A percentile compares a stretch with the other conserved stretches of the same genome.
Conservation (phyloP, 1,284 basidiomycete species). For the Microbotryum violaceum region DNA sequence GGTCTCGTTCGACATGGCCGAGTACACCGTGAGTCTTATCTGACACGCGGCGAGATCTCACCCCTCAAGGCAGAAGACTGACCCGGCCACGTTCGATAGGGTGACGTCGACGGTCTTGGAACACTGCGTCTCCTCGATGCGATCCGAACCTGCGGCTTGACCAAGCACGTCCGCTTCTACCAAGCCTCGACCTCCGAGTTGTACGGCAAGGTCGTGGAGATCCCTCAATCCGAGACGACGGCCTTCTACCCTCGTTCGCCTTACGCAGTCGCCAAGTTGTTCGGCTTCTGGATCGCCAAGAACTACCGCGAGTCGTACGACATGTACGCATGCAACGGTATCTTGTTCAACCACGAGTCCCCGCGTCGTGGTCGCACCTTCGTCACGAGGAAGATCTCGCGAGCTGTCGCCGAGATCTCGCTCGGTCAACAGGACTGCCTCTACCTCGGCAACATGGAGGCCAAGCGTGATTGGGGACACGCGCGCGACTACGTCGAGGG, state of each 20-base stretch:
- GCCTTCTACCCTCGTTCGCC: conserved; percentile 89
- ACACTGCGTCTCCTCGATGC: conserved; percentile 86
- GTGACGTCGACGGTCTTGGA: conserved; percentile 82
- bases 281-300: conserved; percentile 57
- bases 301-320: conserved; percentile 88
- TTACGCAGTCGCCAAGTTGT: conserved; percentile 81
- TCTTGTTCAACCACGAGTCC: conserved; percentile 76
- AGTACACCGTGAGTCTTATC: conserved; percentile 58
- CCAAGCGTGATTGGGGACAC: conserved; percentile 89
- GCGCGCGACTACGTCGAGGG: conserved; percentile 46
- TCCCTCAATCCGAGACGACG: conserved; percentile 81
- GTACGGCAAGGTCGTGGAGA: conserved; percentile 85
- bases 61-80: neutral
- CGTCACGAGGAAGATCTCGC: conserved; percentile 83
- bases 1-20: conserved; percentile 93
- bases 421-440: conserved; percentile 69
- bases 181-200: conserved; percentile 90
- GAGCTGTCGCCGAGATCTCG: conserved; percentile 80
- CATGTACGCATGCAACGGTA: conserved; percentile 67
- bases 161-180: conserved; percentile 79
- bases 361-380: conserved; percentile 83
- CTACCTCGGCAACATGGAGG: conserved; percentile 83
- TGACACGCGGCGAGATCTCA: neutral
- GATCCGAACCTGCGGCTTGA: conserved; percentile 80
- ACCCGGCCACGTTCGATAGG: conserved; percentile 38